A percentile compares a stretch with the other conserved stretches of the same genome.
Evolutionary conservation across 2,329 filamentous ascomycete species (phyloP).

Genomic region (Leptographium wingfieldii): DNA sequence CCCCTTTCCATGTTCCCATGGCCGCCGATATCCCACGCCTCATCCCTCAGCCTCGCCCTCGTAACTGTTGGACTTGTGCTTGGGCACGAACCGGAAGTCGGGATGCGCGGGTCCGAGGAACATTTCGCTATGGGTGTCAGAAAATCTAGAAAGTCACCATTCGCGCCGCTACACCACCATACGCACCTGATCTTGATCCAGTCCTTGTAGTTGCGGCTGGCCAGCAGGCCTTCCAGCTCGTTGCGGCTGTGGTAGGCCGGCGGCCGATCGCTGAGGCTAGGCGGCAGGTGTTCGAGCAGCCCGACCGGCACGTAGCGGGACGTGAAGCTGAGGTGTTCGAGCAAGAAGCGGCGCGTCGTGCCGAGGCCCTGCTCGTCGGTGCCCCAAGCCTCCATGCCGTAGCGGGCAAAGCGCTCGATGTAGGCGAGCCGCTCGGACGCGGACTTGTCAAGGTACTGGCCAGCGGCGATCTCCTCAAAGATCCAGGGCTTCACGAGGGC

Average conservation of each 20-base stretch:
- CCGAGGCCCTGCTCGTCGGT: constrained; percentile 90
- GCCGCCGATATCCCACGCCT: not conserved
- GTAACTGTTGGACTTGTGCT: constrained; percentile 93
- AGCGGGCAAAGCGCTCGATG: constrained; percentile 79
- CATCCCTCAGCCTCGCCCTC: constrained; percentile 48
- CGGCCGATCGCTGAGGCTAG: constrained; percentile 77
- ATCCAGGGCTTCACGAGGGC: constrained; percentile 97
- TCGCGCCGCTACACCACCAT: no score
- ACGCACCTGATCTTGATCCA: constrained; percentile 92
- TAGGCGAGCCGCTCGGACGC: constrained; percentile 74
- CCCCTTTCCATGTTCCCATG: not conserved
- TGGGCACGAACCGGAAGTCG: constrained; percentile 88
- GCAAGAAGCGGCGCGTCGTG: constrained; percentile 77
- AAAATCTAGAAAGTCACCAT: no score
- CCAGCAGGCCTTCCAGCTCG: constrained; percentile 87
- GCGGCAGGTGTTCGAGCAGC: constrained; percentile 75
- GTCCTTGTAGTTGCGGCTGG: constrained; percentile 84
- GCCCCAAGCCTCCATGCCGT: constrained; percentile 89
- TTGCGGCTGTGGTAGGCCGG: constrained; percentile 73
- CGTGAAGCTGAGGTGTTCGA: constrained; percentile 92
- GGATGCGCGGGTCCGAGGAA: constrained; percentile 85
- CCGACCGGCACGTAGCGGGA: constrained; percentile 87
- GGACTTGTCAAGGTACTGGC: constrained; percentile 93
- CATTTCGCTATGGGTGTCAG: constrained; percentile 60
- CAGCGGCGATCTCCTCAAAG: constrained; percentile 87